Evolutionary conservation across 2,329 filamentous ascomycete species (phyloP).

Genomic region (Coniella lustricola): DNA sequence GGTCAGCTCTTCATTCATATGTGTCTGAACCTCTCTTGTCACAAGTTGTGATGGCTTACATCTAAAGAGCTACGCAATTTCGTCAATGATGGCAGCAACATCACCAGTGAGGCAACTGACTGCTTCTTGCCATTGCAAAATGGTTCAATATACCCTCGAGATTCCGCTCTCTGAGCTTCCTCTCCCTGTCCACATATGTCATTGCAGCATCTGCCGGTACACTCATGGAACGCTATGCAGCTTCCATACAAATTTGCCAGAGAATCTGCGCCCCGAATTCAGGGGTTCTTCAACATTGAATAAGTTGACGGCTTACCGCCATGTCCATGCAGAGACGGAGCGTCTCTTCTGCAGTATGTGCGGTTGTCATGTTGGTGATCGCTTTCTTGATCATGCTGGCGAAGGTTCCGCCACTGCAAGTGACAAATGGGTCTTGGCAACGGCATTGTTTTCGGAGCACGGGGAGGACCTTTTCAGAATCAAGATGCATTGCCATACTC

Average conservation of each 20-base stretch:
- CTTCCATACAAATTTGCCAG: constrained; percentile 34
- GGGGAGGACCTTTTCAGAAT: constrained; percentile 30
- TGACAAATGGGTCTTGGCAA: constrained; percentile 31
- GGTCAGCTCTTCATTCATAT: background rate
- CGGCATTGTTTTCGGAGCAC: constrained; percentile 32
- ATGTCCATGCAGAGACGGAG: constrained; percentile 23
- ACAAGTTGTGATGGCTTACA: too few relatives aligned
- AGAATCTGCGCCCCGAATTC: constrained; percentile 30
- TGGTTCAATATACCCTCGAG: constrained; percentile 35
- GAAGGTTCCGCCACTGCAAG: constrained; percentile 15
- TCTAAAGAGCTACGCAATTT: background rate
- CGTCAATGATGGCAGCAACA: background rate
- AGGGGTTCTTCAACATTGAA: constrained; percentile 30
- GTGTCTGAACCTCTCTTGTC: too few relatives aligned
- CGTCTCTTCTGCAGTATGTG: constrained; percentile 40
- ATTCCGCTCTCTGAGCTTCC: constrained; percentile 32
- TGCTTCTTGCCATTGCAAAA: constrained; percentile 39
- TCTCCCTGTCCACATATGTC: constrained; percentile 36
- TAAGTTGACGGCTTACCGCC: constrained; percentile 32
- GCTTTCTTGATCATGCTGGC: constrained; percentile 24
- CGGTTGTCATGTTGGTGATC: constrained; percentile 37
- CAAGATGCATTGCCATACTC: constrained; percentile 29
- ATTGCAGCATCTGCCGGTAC: constrained; percentile 39
- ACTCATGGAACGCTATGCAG: constrained; percentile 34
- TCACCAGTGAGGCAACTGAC: constrained; percentile 29